These are phyloP conservation scores for Calonectria montana DNA, from an alignment of 2,329 filamentous ascomycete species.

Conservation along the genomic window DNA sequence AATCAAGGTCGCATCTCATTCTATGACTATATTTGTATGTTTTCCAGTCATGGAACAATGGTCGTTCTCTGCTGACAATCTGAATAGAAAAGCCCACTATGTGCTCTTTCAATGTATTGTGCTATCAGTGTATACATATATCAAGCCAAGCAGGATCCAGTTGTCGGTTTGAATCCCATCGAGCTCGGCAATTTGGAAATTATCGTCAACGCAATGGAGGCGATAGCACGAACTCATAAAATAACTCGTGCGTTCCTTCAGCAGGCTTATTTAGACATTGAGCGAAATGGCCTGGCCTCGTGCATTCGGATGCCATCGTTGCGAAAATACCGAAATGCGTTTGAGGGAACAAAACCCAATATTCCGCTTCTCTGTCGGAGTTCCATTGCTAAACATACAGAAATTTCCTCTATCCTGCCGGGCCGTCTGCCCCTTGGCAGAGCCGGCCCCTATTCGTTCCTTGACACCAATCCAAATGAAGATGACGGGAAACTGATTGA, in stretches of 20 bases:
- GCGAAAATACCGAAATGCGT: slow-evolving; percentile 45
- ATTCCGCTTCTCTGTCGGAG: slow-evolving; percentile 63
- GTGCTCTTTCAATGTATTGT: slow-evolving; percentile 85
- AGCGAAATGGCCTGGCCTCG: slow-evolving; percentile 58
- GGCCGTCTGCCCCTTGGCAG: slow-evolving; percentile 55
- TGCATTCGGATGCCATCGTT: slow-evolving; percentile 52
- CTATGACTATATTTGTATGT: slow-evolving; percentile 75
- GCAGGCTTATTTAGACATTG: slow-evolving; percentile 85
- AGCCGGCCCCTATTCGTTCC: background rate
- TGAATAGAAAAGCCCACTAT: slow-evolving; percentile 49
- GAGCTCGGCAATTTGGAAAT: slow-evolving; percentile 73
- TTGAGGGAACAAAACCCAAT: slow-evolving; percentile 47
- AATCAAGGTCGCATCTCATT: slow-evolving; percentile 81
- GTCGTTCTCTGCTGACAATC: background rate
- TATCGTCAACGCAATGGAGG: slow-evolving; percentile 81
- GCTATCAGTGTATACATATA: slow-evolving; percentile 87
- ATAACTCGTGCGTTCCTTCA: slow-evolving; percentile 87
- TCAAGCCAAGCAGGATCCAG: slow-evolving; percentile 75
- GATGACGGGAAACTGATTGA: background rate
- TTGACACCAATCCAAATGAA: background rate
- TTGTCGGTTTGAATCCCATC: slow-evolving; percentile 65
- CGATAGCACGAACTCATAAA: slow-evolving; percentile 77
- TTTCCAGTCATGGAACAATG: background rate
- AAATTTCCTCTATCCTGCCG: slow-evolving; percentile 55
- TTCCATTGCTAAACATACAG: slow-evolving; percentile 54